Evolutionary conservation across 257 asterid genomes (phyloP), one percentile per base, ranked within the genome.

Genomic region (Plantago elongata): DNA sequence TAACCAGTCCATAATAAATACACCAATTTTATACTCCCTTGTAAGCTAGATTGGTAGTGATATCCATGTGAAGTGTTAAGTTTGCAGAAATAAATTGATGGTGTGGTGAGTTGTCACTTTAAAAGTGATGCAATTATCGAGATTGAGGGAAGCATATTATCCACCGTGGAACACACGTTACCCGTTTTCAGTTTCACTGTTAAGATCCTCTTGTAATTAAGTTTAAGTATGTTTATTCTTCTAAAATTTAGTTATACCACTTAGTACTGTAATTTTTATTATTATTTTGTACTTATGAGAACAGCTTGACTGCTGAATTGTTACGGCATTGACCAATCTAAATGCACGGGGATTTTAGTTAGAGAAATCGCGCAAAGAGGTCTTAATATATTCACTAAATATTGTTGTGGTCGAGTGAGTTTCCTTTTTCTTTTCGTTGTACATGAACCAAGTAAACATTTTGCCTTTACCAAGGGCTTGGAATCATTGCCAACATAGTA

Each of bases 161-260:
- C 65, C 64, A 57, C 70, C 81, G 90, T 78, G 73, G 68, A 75
- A 77, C 81, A 77, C 45, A 78, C 87, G 83, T 69, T 81, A 63
- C 85, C 75, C 60, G 48, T 71, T 75, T 65, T 65, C 47, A 54
- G 70, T 69, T 58, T 69, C 78, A 70, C 51, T 59, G 71, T 47
- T 22, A 13, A 47, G 0, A 67, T 51, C 63, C 12, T 51, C 62
- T 10, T 42, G 11, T 17, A 42, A 3, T 29, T n/a, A 18, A 18
- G 1, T 55, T 55, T 1, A 5, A 34, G 5, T 27, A 30, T 55
- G 18, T 38, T 57, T 57, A 37, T 13, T 37, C 47, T 59, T 48
- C 7, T 61, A 51, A 13, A 38, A 1, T 63, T 15, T 22, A 7
- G 34, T 46, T 45, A 4, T 17, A 37, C 13, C 2, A 9, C 7